Base-by-base conservation (phyloP, 495 filamentous ascomycete genomes). In the Tuber melanosporum region DNA sequence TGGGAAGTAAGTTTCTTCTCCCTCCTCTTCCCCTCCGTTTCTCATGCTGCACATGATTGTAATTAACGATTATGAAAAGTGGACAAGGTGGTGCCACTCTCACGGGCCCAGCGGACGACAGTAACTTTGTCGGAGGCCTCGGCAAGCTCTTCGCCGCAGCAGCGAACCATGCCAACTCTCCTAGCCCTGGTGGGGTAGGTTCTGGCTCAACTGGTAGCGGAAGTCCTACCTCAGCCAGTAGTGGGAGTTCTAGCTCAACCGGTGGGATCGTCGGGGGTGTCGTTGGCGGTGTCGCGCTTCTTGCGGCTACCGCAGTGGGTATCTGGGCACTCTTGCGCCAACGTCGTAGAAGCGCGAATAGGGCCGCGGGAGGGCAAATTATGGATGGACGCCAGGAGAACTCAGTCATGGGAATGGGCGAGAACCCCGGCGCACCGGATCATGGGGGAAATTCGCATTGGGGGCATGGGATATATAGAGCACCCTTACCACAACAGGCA, bases 261-360 rank as follows among this genome's bases (percentile, higher is more conserved):
- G 82, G 82, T 12, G 77, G 77, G n/a, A 80, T 83, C 14, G 82
- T 72, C 8, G 5, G 79, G 5, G 79, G 80, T 17, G 75, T 84
- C 26, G 73, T 83, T 19, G 82, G 82, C 1, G 82, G 82, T 12
- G 14, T 83, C 20, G 74, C 62, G 8, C 78, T 45, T 17, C 14
- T 75, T 20, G 79, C 74, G 10, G 20, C 80, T 14, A 22, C 77
- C 70, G 79, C 47, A 4, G 36, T 52, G 49, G 76, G 76, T 4
- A 22, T 26, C 2, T 74, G 73, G 36, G 4, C 77, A 12, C 70
- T 81, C 69, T n/a, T 77, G 70, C 46, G 73, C 10, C 46, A 41
- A 41, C 39, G 74, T 15, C 62, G 77, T 26, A 70, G 71, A 49
- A 79, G 47, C 36, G 52, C 9, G 22, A n/a, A 32, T 32, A 3